Conservation (phyloP, 306 rosid species). For the Lotus japonicus region DNA sequence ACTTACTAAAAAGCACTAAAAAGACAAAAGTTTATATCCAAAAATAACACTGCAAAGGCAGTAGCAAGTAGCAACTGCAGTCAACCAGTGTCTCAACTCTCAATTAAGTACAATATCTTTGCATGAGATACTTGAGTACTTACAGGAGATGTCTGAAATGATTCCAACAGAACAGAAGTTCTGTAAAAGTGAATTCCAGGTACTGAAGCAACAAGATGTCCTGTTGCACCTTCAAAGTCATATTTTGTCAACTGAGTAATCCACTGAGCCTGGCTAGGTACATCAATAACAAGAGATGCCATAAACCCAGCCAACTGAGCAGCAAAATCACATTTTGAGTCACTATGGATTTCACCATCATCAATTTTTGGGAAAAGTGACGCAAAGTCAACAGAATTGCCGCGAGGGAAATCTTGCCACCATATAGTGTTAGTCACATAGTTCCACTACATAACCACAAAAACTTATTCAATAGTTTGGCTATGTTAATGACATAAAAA, state of each 20-base stretch:
- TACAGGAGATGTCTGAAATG: constrained; percentile 26
- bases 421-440: constrained; percentile 72
- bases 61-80: constrained; percentile 8
- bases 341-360: constrained; percentile 15
- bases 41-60: not conserved
- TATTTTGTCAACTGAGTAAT: constrained; percentile 57
- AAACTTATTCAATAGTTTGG: constrained; percentile 17
- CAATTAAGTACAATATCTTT: constrained; percentile 3
- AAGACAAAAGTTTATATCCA: constrained; percentile 2
- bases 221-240: constrained; percentile 66
- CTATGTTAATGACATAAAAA: not conserved
- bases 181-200: constrained; percentile 66
- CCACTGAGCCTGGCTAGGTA: constrained; percentile 73
- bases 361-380: constrained; percentile 51
- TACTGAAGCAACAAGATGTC: constrained; percentile 66
- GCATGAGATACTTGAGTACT: constrained; percentile 26
- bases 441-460: constrained; percentile 49
- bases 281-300: constrained; percentile 63
- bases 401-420: constrained; percentile 86
- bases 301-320: constrained; percentile 81
- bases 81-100: not conserved
- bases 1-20: not conserved
- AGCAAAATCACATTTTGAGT: constrained; percentile 66
- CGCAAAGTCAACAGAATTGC: constrained; percentile 37
- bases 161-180: constrained; percentile 32